Percentiles rank a stretch among this genome's conserved stretches.
Conservation (phyloP, 2,329 filamentous ascomycete genomes). For the Aspergillus niger region DNA sequence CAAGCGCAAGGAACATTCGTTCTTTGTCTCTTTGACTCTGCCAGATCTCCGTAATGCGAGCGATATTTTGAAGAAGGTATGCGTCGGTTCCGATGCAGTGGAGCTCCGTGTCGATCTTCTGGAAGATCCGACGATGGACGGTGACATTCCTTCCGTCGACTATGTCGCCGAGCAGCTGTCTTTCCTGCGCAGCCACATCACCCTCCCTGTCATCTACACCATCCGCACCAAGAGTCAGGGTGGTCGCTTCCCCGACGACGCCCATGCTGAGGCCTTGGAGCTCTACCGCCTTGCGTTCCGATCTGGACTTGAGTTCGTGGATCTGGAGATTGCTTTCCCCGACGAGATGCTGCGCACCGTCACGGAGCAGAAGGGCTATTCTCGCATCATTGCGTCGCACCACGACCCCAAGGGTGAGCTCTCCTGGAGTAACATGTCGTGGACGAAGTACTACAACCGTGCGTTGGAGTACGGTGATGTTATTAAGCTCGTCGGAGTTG, state of each 20-base stretch:
- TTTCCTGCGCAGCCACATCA: slow-evolving; percentile 69
- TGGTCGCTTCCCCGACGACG: slow-evolving; percentile 80
- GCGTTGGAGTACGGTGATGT: slow-evolving; percentile 88
- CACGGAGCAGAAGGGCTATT: slow-evolving; percentile 67
- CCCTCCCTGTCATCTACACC: slow-evolving; percentile 87
- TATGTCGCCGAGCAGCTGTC: slow-evolving; percentile 82
- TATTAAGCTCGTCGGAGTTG: slow-evolving; percentile 89
- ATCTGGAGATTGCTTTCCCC: slow-evolving; percentile 86
- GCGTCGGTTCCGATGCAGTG: slow-evolving; percentile 86
- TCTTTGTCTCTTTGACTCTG: slow-evolving; percentile 89
- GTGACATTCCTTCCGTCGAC: slow-evolving; percentile 65
- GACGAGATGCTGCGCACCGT: slow-evolving; percentile 72
- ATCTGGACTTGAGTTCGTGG: slow-evolving; percentile 87
- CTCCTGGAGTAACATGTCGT: slow-evolving; percentile 90
- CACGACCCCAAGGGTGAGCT: slow-evolving; percentile 79
- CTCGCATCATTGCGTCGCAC: slow-evolving; percentile 90
- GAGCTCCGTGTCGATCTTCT: slow-evolving; percentile 92
- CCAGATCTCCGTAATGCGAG: slow-evolving; percentile 68
- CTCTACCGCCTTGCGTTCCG: slow-evolving; percentile 79
- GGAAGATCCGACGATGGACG: slow-evolving; percentile 64
- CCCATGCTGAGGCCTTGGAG: slow-evolving; percentile 67
- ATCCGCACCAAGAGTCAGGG: slow-evolving; percentile 83
- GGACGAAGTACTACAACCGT: slow-evolving; percentile 86
- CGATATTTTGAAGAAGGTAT: slow-evolving; percentile 68
- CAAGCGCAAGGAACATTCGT: slow-evolving; percentile 70